Evolutionary conservation across 495 filamentous ascomycete genomes (phyloP), one percentile per base, ranked within the genome.

Genomic region (Amniculicola lignicola): DNA sequence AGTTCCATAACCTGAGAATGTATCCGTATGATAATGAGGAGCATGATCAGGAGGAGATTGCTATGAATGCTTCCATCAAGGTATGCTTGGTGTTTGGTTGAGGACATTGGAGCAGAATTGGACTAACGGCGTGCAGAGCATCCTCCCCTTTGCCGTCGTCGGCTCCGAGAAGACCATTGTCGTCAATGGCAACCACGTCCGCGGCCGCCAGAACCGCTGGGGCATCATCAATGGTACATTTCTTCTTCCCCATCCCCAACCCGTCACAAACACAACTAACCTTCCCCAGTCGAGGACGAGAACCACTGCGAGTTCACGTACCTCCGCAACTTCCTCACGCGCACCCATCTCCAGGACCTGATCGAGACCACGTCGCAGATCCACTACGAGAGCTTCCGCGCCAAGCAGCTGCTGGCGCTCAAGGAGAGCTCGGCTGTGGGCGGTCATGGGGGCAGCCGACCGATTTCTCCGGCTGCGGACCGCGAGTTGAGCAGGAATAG

Each of bases 281-380:
- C 35, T 11, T 3, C 14, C 7, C 11, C 40, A 61, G 93, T 99
- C 52, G 93, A 99, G 76, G 90, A 99, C 63, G 93, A 97, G 78
- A 94, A 84, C 74, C 93, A 99, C 76, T 99, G 93, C 83, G 93
- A 99, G 80, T 99, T 99, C 68, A 86, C 97, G 65, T 96, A 93
- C 72, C 82, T 99, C 49, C 82, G 93, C 65, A 91, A 99, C 79
- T 99, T 99, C 82, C 80, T 99, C 54, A 95, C 89, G 67, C 85
- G 92, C 70, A 91, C 93, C 39, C 93, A 99, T 74, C 79, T 95
- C 49, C 88, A 99, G 78, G 93, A 99, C 65, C 82, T 99, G 51
- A 96, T 99, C 72, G 93, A 95, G 72, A 99, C 93, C 11, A 99
- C 93, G n/a, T 95, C 91, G 62, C 93, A 97, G 77, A 99, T 97